Conservation (phyloP, 192 early-diverging fungal genomes). For the Coemansia sp. region DNA sequence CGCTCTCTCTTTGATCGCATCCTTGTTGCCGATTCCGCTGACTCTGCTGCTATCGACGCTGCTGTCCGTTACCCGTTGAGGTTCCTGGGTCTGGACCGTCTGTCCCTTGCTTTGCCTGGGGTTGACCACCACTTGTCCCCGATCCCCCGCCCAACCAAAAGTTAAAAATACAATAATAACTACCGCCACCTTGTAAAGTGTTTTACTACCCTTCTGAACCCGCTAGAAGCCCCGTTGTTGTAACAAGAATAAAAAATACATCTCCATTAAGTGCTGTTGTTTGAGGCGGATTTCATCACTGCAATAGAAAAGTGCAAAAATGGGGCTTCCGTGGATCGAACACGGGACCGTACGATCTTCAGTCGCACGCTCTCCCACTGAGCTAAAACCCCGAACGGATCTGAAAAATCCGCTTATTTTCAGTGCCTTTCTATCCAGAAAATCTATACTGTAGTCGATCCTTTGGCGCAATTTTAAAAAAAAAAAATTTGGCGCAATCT, state of each 20-base stretch:
- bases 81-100: constrained; percentile 4
- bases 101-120: background rate
- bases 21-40: constrained; percentile 7
- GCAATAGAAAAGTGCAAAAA: constrained; percentile 10
- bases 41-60: background rate
- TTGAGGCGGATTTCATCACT: too few relatives aligned
- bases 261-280: too few relatives aligned
- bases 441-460: too few relatives aligned
- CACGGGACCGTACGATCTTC: constrained; percentile 43
- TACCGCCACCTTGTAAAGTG: background rate
- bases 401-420: too few relatives aligned
- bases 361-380: constrained; percentile 40
- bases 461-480: too few relatives aligned
- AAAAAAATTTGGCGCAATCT: too few relatives aligned
- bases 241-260: background rate
- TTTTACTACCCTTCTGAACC: background rate
- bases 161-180: background rate
- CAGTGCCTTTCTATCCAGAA: too few relatives aligned
- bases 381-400: constrained; percentile 26
- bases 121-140: background rate
- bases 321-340: constrained; percentile 45
- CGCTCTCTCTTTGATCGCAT: constrained; percentile 12
- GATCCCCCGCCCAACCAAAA: background rate
- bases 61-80: constrained; percentile 3
- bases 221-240: background rate